Evolutionary conservation across 176 grass and related monocot genomes (phyloP).

Genomic region (Oryza coarctata): DNA sequence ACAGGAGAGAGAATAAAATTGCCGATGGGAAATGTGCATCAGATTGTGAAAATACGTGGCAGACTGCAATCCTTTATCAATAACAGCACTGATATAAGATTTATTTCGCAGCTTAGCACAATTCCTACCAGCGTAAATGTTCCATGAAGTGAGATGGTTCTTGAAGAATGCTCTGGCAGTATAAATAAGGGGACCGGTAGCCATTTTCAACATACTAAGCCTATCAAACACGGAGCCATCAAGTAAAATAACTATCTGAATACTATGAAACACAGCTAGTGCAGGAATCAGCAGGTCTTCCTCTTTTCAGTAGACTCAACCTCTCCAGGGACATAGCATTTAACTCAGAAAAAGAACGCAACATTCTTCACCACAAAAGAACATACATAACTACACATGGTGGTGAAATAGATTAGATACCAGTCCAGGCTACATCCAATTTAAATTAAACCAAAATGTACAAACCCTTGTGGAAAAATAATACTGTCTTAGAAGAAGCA

Average conservation of each 20-base stretch:
- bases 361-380: background rate
- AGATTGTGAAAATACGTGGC: background rate
- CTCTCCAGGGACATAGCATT: background rate
- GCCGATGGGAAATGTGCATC: background rate
- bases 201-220: background rate
- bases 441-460: background rate
- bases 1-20: too few species aligned
- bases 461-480: background rate
- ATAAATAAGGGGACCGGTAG: too few species aligned
- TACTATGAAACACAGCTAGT: background rate
- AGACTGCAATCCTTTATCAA: background rate
- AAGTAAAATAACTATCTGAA: background rate
- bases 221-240: too few species aligned
- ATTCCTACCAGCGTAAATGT: background rate
- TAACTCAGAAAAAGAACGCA: background rate
- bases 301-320: background rate
- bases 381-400: background rate
- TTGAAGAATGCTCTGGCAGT: background rate
- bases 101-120: background rate
- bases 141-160: constrained; percentile 10
- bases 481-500: background rate
- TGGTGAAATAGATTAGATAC: background rate
- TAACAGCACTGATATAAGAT: background rate
- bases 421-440: background rate
- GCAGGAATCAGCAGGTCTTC: too few species aligned